These are phyloP conservation scores for Capsicum chinense DNA, from an alignment of 257 asterid genomes.

Conservation along the genomic window DNA sequence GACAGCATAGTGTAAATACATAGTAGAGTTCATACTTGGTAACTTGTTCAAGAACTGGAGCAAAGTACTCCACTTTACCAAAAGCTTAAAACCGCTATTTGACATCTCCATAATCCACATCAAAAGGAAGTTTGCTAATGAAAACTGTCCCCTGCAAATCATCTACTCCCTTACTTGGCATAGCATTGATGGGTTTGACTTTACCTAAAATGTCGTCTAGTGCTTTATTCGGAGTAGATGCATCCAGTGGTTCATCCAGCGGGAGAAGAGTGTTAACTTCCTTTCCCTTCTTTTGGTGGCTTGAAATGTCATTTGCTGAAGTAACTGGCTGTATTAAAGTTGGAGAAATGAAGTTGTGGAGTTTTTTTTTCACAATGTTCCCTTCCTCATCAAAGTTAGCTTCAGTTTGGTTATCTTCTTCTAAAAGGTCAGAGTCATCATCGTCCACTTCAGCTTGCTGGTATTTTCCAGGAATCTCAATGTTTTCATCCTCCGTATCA, in stretches of 20 bases:
- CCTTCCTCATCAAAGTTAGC: conserved; percentile 73
- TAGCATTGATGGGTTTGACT: no score
- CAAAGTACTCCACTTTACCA: conserved; percentile 78
- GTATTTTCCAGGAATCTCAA: conserved; percentile 47
- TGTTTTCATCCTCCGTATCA: conserved; percentile 55
- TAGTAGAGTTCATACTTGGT: conserved; percentile 62
- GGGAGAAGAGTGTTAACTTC: conserved; percentile 45
- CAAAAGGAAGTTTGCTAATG: conserved; percentile 88
- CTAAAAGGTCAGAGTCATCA: conserved; percentile 49
- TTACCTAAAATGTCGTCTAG: no score
- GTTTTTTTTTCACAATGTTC: conserved; percentile 71
- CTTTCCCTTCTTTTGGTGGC: conserved; percentile 42
- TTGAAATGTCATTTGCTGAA: conserved; percentile 41
- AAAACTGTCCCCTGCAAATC: conserved; percentile 73
- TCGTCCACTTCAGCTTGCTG: conserved; percentile 31
- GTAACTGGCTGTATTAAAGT: conserved; percentile 45
- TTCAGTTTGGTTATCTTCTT: conserved; percentile 45
- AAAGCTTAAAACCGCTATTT: conserved; percentile 77
- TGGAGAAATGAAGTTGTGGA: conserved; percentile 57
- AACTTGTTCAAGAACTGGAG: conserved; percentile 83
- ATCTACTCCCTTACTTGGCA: no score
- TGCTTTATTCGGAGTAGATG: conserved; percentile 31
- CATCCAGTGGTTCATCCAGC: conserved; percentile 41
- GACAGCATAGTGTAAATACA: conserved; percentile 22
- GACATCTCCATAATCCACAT: conserved; percentile 71